These are phyloP conservation scores for Collybiopsis luxurians DNA, from an alignment of 768 basidiomycete species.

Conservation along the genomic window DNA sequence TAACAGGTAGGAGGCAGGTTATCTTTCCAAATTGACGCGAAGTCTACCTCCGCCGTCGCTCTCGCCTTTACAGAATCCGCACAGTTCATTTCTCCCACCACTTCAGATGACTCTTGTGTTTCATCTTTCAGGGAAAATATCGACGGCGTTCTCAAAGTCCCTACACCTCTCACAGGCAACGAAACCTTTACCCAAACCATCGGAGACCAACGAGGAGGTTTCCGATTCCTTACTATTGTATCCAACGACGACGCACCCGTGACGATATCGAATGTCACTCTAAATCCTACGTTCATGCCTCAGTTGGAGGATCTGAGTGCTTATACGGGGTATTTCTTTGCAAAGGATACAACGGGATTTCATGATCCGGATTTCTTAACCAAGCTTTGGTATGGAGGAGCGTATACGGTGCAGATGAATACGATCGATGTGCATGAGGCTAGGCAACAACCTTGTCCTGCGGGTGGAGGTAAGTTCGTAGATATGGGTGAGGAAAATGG, in stretches of 20 bases:
- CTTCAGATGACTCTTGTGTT: conserved; percentile 39
- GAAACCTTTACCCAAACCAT: conserved; percentile 32
- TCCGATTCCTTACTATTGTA: conserved; percentile 50
- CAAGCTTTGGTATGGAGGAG: conserved; percentile 59
- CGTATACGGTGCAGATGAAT: conserved; percentile 61
- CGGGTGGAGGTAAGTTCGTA: conserved; percentile 13
- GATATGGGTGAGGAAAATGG: not conserved
- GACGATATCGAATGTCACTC: conserved; percentile 46
- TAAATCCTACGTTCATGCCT: conserved; percentile 52
- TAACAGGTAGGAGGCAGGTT: conserved; percentile 5
- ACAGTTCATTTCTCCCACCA: conserved; percentile 40
- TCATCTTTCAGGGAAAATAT: conserved; percentile 20
- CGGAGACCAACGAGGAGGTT: conserved; percentile 46
- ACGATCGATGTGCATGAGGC: conserved; percentile 40
- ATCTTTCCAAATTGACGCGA: conserved; percentile 13
- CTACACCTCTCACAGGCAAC: conserved; percentile 19
- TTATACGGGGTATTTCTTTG: conserved; percentile 53
- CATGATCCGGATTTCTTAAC: conserved; percentile 48
- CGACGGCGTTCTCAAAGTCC: conserved; percentile 33
- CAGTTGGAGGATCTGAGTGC: conserved; percentile 45
- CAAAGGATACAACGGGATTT: conserved; percentile 36
- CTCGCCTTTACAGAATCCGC: conserved; percentile 51
- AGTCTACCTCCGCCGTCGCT: conserved; percentile 30
- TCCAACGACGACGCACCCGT: conserved; percentile 30
- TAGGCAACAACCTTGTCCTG: conserved; percentile 29